Conservation (phyloP, 768 basidiomycete genomes). For the Lactifluus hygrophoroides region DNA sequence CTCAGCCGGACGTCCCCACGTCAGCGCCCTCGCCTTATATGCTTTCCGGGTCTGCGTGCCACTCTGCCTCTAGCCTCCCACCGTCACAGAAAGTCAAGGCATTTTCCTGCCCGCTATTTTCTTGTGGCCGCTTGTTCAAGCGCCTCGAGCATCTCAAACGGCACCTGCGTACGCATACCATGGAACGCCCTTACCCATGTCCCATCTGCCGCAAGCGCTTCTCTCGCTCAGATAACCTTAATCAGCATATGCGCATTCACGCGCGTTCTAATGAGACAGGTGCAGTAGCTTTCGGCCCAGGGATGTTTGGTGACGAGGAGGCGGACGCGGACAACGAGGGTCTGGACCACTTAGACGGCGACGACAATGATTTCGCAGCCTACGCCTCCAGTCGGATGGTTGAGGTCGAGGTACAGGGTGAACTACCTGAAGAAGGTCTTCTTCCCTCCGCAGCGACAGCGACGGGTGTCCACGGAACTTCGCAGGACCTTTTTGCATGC, state of each 20-base stretch:
- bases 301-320: slow-evolving; percentile 22
- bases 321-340: slow-evolving; percentile 28
- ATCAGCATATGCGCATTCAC: slow-evolving; percentile 82
- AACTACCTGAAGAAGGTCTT: slow-evolving; percentile 18
- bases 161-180: slow-evolving; percentile 81
- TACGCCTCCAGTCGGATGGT: slow-evolving; percentile 23
- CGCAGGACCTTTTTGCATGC: slow-evolving; percentile 3
- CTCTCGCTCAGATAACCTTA: slow-evolving; percentile 82
- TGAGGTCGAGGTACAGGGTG: slow-evolving; percentile 19
- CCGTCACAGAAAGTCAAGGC: slow-evolving; percentile 36
- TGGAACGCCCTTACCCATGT: slow-evolving; percentile 80
- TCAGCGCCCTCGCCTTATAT: slow-evolving; percentile 22
- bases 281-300: slow-evolving; percentile 13
- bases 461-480: not conserved
- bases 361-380: slow-evolving; percentile 19
- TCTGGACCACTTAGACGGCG: slow-evolving; percentile 30
- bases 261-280: slow-evolving; percentile 32
- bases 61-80: slow-evolving; percentile 17
- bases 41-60: slow-evolving; percentile 18
- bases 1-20: slow-evolving; percentile 12
- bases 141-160: slow-evolving; percentile 87
- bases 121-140: slow-evolving; percentile 82
- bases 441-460: slow-evolving; percentile 2
- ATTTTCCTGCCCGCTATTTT: slow-evolving; percentile 75
- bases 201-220: slow-evolving; percentile 71